Evolutionary conservation across 2,329 filamentous ascomycete species (phyloP).

Genomic region (Alternaria ventricosa): DNA sequence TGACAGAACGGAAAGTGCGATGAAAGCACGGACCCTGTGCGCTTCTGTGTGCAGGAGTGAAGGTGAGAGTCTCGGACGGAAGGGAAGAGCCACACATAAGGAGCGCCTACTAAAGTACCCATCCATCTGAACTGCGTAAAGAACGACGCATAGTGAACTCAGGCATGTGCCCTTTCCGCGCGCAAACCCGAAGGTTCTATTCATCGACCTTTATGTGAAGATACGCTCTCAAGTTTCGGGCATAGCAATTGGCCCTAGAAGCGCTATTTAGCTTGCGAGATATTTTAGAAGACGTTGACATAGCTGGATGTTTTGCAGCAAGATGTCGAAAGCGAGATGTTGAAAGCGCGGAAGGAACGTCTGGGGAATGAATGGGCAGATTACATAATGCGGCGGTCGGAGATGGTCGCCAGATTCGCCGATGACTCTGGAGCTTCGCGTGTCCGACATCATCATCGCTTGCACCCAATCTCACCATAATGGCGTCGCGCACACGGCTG

Average conservation of each 20-base stretch:
- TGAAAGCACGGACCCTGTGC: background rate
- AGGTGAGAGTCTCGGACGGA: background rate
- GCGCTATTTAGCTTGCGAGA: too few relatives aligned
- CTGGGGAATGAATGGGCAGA: background rate
- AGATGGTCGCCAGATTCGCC: conserved; percentile 17
- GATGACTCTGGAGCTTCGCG: conserved; percentile 25
- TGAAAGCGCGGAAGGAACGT: background rate
- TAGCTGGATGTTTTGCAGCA: background rate
- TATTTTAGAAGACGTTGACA: too few relatives aligned
- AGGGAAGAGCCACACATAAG: background rate
- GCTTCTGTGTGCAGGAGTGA: background rate
- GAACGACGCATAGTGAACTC: background rate
- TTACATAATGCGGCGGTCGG: conserved; percentile 29
- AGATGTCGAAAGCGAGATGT: background rate
- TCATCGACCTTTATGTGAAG: background rate
- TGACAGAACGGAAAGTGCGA: background rate
- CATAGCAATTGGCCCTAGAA: background rate
- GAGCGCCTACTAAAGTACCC: too few relatives aligned
- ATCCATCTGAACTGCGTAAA: too few relatives aligned
- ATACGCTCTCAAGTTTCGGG: background rate
- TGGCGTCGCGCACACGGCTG: conserved; percentile 46
- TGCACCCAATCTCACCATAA: conserved; percentile 35
- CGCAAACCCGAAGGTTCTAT: background rate
- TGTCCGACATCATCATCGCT: conserved; percentile 25
- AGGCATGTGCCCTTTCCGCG: background rate